Percentiles rank a stretch among this genome's conserved stretches.
Evolutionary conservation across 345 rosid genomes (phyloP).

Genomic region (Microcos paniculata): DNA sequence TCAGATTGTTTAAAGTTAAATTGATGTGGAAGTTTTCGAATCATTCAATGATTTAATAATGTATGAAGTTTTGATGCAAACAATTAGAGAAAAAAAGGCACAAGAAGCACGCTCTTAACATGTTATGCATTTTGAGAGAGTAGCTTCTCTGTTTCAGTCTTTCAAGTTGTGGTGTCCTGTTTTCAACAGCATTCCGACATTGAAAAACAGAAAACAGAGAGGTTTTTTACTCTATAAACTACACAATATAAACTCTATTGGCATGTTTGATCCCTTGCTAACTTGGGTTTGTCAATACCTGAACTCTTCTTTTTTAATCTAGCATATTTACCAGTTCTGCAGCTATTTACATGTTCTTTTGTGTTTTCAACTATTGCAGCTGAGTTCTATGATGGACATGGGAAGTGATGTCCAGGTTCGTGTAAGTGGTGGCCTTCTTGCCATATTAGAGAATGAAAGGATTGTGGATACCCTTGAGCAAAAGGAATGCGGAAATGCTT

Average conservation of each 20-base stretch:
- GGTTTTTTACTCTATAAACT: neutral
- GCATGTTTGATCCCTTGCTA: neutral
- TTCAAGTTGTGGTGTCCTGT: neutral
- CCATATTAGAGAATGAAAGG: constrained; percentile 91
- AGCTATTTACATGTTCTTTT: constrained; percentile 7
- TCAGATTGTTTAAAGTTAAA: neutral
- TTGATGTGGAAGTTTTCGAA: neutral
- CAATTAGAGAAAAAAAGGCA: neutral
- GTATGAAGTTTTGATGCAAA: neutral
- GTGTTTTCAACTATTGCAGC: constrained; percentile 43
- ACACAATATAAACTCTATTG: neutral
- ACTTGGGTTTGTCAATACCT: neutral
- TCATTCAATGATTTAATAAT: neutral
- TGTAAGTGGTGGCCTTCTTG: constrained; percentile 94
- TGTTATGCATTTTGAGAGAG: neutral
- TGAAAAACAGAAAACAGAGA: neutral
- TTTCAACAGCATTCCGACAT: neutral
- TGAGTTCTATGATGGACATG: constrained; percentile 95
- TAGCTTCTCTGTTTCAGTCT: neutral
- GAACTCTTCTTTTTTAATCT: neutral
- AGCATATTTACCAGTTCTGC: neutral
- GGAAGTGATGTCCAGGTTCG: constrained; percentile 91
- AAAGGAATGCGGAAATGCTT: constrained; percentile 66
- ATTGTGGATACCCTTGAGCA: constrained; percentile 82
- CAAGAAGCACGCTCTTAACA: neutral